A percentile compares a stretch with the other conserved stretches of the same genome.
Conservation (phyloP, 345 rosid genomes). For the Erucastrum elatum region DNA sequence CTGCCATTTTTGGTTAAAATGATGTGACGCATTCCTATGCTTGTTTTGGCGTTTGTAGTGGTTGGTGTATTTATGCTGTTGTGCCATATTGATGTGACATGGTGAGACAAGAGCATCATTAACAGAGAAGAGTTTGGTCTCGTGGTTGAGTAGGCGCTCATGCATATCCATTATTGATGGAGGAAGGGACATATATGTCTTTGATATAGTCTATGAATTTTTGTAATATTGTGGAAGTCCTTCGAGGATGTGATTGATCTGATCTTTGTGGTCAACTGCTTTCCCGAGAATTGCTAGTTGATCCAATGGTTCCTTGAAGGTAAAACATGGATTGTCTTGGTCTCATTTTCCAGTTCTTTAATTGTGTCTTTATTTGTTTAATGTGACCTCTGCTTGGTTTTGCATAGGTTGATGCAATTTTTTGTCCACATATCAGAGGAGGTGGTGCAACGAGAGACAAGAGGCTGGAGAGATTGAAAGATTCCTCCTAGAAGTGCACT, state of each 20-base stretch:
- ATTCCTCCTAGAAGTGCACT: neutral
- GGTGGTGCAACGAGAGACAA: neutral
- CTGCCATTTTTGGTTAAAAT: neutral
- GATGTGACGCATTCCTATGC: neutral
- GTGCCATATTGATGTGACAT: neutral
- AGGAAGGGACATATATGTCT: neutral
- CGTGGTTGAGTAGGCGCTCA: neutral
- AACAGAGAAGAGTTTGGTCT: neutral
- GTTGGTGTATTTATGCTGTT: neutral
- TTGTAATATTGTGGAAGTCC: no score
- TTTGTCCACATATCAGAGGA: neutral
- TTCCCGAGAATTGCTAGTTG: neutral
- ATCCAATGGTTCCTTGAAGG: neutral
- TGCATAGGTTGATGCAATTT: neutral
- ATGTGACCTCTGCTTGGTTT: neutral
- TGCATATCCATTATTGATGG: neutral
- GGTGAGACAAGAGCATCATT: neutral
- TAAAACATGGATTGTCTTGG: neutral
- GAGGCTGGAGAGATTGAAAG: neutral
- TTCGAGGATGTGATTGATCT: no score
- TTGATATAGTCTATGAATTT: no score
- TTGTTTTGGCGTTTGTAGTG: neutral
- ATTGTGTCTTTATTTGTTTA: neutral
- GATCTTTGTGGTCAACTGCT: neutral
- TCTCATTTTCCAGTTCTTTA: neutral